Percentiles rank a stretch among this genome's conserved stretches.
Conservation (phyloP, 805 yeast species). For the Myxozyma vanderwaltii region DNA sequence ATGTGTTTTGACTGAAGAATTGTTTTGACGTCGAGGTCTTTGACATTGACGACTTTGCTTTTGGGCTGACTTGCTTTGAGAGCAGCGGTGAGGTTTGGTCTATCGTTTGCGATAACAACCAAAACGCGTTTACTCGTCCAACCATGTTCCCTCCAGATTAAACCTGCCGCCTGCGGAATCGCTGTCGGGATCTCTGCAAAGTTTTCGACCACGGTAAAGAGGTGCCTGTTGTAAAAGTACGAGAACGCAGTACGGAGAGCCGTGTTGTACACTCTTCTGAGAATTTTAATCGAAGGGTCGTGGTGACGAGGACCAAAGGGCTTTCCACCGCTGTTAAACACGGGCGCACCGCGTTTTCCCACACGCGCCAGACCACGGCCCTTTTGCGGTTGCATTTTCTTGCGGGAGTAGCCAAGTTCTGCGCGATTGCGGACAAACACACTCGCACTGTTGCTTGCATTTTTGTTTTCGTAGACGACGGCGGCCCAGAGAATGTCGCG, state of each 20-base stretch:
- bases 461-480: conserved; percentile 87
- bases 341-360: conserved; percentile 95
- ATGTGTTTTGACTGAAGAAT: conserved; percentile 27
- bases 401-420: conserved; percentile 81
- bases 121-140: conserved; percentile 14
- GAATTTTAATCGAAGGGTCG: conserved; percentile 79
- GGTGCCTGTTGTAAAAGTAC: conserved; percentile 75
- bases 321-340: conserved; percentile 82
- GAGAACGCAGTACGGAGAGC: conserved; percentile 85
- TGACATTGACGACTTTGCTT: conserved; percentile 12
- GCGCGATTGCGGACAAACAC: conserved; percentile 83
- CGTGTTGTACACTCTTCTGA: conserved; percentile 66
- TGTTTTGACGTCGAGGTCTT: conserved; percentile 28
- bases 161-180: conserved; percentile 13
- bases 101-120: conserved; percentile 14
- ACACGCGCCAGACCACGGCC: conserved; percentile 94
- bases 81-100: conserved; percentile 2
- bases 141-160: conserved; percentile 13
- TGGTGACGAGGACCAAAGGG: conserved; percentile 92
- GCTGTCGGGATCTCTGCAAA: conserved; percentile 42
- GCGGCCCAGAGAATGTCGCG: conserved; percentile 94
- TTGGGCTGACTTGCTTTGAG: background rate
- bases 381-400: conserved; percentile 83
- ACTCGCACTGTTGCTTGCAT: conserved; percentile 34
- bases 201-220: conserved; percentile 66